These are phyloP conservation scores for Termitomyces sp. DNA, from an alignment of 768 basidiomycete species.

Conservation along the genomic window DNA sequence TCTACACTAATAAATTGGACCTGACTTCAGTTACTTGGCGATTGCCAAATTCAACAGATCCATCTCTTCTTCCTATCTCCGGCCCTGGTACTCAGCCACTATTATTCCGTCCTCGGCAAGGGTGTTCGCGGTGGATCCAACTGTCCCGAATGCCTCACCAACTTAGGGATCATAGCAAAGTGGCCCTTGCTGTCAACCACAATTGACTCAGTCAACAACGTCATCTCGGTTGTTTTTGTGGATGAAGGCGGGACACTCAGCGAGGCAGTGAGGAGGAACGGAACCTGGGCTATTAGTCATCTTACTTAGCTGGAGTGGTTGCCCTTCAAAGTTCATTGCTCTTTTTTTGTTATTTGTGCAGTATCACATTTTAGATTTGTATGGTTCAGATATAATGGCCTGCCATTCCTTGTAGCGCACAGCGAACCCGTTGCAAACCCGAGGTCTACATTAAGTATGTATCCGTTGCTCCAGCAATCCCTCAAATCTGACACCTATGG, in stretches of 20 bases:
- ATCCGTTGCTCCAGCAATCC: too few relatives aligned
- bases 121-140: background rate
- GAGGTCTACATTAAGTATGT: too few relatives aligned
- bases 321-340: too few relatives aligned
- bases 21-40: background rate
- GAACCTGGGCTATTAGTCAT: background rate
- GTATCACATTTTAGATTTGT: too few relatives aligned
- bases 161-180: background rate
- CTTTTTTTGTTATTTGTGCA: too few relatives aligned
- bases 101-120: background rate
- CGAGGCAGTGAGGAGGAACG: background rate
- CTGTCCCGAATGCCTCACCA: background rate
- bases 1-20: too few relatives aligned
- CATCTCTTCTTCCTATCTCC: background rate
- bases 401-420: too few relatives aligned
- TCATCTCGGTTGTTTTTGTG: background rate
- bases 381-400: too few relatives aligned
- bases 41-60: background rate
- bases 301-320: too few relatives aligned
- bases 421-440: too few relatives aligned
- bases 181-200: background rate
- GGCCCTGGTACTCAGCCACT: background rate
- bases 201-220: background rate
- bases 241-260: background rate
- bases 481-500: too few relatives aligned